A percentile compares a stretch with the other conserved stretches of the same genome.
These are phyloP conservation scores for Pythium apleroticum DNA, from an alignment of 352 stramenopile genomes.

Conservation along the genomic window DNA sequence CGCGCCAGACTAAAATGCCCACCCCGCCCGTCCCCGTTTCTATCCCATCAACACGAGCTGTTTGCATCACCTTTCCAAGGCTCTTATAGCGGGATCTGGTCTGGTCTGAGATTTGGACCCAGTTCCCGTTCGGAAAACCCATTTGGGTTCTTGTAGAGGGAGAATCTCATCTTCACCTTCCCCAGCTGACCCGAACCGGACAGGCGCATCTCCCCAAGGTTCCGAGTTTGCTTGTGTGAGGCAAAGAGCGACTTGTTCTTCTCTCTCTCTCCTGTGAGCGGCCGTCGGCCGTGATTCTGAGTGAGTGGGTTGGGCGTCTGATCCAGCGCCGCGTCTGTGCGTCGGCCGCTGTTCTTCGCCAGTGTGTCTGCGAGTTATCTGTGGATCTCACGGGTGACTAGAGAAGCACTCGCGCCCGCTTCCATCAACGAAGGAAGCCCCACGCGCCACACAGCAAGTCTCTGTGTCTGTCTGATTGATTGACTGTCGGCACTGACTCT, in stretches of 20 bases:
- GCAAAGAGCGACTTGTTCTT: neutral
- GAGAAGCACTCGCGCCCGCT: slow-evolving; percentile 1
- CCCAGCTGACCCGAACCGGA: neutral
- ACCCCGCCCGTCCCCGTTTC: neutral
- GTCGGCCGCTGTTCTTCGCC: neutral
- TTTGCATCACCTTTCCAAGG: neutral
- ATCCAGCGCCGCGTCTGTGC: neutral
- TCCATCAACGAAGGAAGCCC: neutral
- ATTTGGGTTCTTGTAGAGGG: neutral
- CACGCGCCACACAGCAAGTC: neutral
- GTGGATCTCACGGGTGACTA: neutral
- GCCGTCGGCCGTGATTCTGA: neutral
- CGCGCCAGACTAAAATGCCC: neutral
- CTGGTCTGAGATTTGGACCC: neutral
- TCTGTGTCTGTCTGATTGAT: neutral
- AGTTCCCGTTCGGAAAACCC: neutral
- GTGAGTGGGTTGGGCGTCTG: neutral
- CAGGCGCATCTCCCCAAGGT: neutral
- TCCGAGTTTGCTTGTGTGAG: neutral
- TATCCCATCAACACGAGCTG: slow-evolving; percentile 7
- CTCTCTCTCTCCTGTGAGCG: neutral
- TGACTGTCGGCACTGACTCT: neutral
- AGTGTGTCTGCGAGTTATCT: neutral
- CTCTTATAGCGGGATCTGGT: neutral
- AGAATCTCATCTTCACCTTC: slow-evolving; percentile 4